A percentile compares a stretch with the other conserved stretches of the same genome.
phyloP scores from a whole-genome alignment of 73 alveolate genomes.

The Tetrahymena thermophila region DNA sequence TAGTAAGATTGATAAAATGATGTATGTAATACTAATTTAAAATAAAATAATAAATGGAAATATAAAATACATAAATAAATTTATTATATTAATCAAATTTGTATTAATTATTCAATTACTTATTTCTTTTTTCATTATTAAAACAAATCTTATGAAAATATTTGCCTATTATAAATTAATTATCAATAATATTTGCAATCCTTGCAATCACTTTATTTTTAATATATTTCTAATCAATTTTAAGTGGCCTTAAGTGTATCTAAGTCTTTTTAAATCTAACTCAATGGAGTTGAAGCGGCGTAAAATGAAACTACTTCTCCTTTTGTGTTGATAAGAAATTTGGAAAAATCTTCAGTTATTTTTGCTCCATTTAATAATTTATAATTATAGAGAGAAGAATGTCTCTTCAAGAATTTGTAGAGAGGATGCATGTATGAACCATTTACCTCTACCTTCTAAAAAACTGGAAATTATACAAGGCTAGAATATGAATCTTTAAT shows the following conservation, averaged over 20 bases:
- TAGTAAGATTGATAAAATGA: no score
- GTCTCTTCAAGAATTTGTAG: slow-evolving; percentile 25
- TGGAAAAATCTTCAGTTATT: slow-evolving; percentile 23
- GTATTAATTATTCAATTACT: neutral
- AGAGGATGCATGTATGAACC: slow-evolving; percentile 33
- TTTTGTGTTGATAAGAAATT: slow-evolving; percentile 14
- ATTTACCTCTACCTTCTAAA: slow-evolving; percentile 37
- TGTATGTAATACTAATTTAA: no score
- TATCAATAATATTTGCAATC: no score
- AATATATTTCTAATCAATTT: neutral
- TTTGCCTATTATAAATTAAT: neutral
- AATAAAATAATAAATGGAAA: neutral
- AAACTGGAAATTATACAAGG: slow-evolving; percentile 6
- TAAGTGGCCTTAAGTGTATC: neutral
- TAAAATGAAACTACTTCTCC: slow-evolving; percentile 20
- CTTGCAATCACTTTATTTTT: neutral
- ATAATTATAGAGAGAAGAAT: slow-evolving; percentile 16
- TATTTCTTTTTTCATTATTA: neutral
- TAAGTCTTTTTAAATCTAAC: neutral
- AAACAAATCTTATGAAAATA: neutral
- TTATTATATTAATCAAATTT: neutral
- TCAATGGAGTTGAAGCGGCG: neutral
- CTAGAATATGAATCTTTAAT: slow-evolving; percentile 11
- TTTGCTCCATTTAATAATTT: neutral
- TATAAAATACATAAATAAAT: no score